Base-by-base conservation (phyloP, 306 rosid species). In the Rosa lucieae region DNA sequence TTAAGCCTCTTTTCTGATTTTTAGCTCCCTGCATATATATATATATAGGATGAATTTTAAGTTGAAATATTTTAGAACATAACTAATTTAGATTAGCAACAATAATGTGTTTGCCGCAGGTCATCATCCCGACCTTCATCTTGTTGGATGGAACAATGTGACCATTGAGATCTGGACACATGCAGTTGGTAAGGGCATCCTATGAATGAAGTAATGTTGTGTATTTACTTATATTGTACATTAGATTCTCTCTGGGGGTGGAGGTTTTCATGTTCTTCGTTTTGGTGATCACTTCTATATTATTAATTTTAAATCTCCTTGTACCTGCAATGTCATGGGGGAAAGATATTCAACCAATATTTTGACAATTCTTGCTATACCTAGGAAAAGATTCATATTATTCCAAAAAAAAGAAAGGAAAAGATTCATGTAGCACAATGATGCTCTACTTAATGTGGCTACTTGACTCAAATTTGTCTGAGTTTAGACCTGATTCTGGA, bases 61-160 rank as follows among this genome's bases (percentile, higher is more conserved):
- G 67, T 72, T 77, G 37, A 44, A 79, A 14, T 37, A 15, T n/a
- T 13, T 69, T 37, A 5, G 10, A 66, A 10, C 56, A 52, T 32
- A n/a, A 21, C 13, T 62, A 26, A 61, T 26, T 37, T 49, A 14
- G 73, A 35, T 32, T 61, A 23, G 68, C 14, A 23, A 59, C 44
- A 10, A 26, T 15, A 61, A 26, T 75, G 55, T 53, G 11, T 35
- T 11, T 52, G 77, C 49, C 69, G 80, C 90, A 94, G 98, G 88
- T 78, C 97, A 94, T 82, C 96, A 94, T 85, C 98, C 98, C n/a
- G 94, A 94, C 82, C 98, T 94, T 83, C 98, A 94, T 87, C 93
- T 94, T 70, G 96, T 89, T 77, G 94, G 93, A 76, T 92, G 97
- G 97, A 94, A 94, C 82, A 90, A 88, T 72, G 89, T 92, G 43